Evolutionary conservation across 495 filamentous ascomycete genomes (phyloP).

Genomic region (Neurospora africana): DNA sequence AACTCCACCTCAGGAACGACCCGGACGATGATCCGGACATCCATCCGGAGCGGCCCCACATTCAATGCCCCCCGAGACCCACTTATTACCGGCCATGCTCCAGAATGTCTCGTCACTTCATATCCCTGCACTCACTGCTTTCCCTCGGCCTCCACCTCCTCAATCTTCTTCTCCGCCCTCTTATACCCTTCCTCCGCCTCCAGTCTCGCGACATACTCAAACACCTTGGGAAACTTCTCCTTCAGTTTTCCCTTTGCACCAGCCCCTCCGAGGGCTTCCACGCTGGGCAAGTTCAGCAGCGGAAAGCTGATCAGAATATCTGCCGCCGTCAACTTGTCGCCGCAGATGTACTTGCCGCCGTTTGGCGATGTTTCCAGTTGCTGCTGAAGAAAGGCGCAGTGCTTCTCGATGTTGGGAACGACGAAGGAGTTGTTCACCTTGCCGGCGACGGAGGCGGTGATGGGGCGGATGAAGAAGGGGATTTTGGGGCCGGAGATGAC

Average conservation of each 20-base stretch:
- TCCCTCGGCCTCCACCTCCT: constrained; percentile 37
- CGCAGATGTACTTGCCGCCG: constrained; percentile 60
- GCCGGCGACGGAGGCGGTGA: constrained; percentile 53
- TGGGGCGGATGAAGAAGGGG: constrained; percentile 79
- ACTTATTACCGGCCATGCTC: not conserved
- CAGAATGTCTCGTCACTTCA: not conserved
- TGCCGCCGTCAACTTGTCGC: constrained; percentile 58
- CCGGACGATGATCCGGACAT: not conserved
- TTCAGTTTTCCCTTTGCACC: constrained; percentile 5
- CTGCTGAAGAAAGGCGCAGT: constrained; percentile 63
- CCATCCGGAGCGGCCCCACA: not conserved
- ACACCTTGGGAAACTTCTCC: constrained; percentile 35
- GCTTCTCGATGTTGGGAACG: constrained; percentile 48
- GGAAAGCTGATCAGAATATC: constrained; percentile 78
- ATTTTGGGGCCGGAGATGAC: constrained; percentile 50
- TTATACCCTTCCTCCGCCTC: constrained; percentile 51
- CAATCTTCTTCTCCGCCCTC: constrained; percentile 45
- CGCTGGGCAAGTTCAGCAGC: constrained; percentile 39
- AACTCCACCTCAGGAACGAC: not conserved
- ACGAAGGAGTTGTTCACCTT: constrained; percentile 52
- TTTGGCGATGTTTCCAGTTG: constrained; percentile 49
- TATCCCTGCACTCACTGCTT: not conserved
- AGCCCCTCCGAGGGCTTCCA: constrained; percentile 43
- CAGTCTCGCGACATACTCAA: constrained; percentile 51
- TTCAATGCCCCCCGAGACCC: not conserved